Evolutionary conservation across 2,329 filamentous ascomycete genomes (phyloP), one percentile per base, ranked within the genome.

Genomic region (Fusarium phyllophilum): DNA sequence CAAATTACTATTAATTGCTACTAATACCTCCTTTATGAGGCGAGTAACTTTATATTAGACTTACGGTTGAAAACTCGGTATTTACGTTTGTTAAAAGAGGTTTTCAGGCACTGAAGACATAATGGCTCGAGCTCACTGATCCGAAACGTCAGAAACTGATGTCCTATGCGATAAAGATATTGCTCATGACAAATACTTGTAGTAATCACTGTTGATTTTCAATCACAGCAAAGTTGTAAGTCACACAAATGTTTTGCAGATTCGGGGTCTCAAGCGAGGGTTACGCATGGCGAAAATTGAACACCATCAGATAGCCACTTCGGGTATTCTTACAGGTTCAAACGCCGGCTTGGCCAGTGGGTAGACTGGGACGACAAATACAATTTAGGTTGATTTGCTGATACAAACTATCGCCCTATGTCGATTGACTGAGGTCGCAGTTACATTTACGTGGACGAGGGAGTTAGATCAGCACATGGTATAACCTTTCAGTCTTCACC

Each of bases 251-350:
- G 38, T 33, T 39, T 38, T 45, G 59, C 29, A 61, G 62, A 58
- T 64, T 66, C 56, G 46, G 51, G 65, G 66, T 73, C 61, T 54
- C 15, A 61, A 42, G 57, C 57, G 63, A 66, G 45, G 46, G 61
- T 51, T 68, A 62, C 39, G 22, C 48, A 52, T 62, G 52, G 64
- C n/a, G 41, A 61, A 62, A 20, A 66, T n/a, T 58, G 33, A 44
- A 15, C 36, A 51, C 46, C 36, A 39, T 51, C 33, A 31, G 34
- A 20, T 46, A 55, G 38, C 49, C 29, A 46, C 42, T 33, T 58
- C 49, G 42, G 52, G 55, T 61, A 44, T 58, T 51, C 42, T 61
- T 61, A 24, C 48, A 62, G 39, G 31, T 12, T 41, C 24, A 29
- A 29, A 29, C n/a, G 42, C 45, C 20, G 22, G n/a, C 17, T 31